Percentiles rank a stretch among this genome's conserved stretches.
These are phyloP conservation scores for Vararia minispora DNA, from an alignment of 768 basidiomycete genomes.

Conservation along the genomic window DNA sequence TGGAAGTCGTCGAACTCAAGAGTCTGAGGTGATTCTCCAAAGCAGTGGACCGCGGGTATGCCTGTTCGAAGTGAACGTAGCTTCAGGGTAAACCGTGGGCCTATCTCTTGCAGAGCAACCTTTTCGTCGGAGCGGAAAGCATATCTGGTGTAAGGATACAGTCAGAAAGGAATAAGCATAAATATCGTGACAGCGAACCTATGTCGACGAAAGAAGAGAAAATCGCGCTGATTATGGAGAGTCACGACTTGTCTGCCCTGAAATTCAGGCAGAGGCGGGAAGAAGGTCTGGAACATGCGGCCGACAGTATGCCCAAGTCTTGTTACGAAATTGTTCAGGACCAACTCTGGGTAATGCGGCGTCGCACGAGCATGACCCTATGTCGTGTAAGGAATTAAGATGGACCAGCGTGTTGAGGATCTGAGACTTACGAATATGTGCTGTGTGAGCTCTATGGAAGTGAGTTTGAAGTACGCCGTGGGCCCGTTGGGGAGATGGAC, in stretches of 20 bases:
- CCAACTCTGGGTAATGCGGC: constrained; percentile 88
- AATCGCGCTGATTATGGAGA: constrained; percentile 94
- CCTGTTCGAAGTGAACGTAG: constrained; percentile 83
- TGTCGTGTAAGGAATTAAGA: not conserved
- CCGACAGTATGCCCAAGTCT: constrained; percentile 89
- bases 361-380: constrained; percentile 91
- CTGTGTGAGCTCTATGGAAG: constrained; percentile 76
- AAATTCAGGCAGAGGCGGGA: constrained; percentile 91
- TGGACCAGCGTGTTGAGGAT: not conserved
- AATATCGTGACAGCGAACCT: constrained; percentile 37
- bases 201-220: constrained; percentile 94
- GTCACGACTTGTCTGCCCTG: constrained; percentile 96
- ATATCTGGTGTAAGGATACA: constrained; percentile 39
- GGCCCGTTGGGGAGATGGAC: constrained; percentile 88
- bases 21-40: constrained; percentile 50
- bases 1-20: constrained; percentile 38
- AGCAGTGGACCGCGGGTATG: constrained; percentile 66
- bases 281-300: constrained; percentile 91
- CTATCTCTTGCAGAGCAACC: constrained; percentile 93
- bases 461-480: constrained; percentile 90
- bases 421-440: constrained; percentile 64
- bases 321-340: constrained; percentile 90
- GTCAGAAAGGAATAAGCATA: constrained; percentile 9
- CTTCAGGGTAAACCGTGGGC: constrained; percentile 94
- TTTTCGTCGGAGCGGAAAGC: constrained; percentile 88